Evolutionary conservation across 1,139 yeast species (phyloP), one percentile per base, ranked within the genome.

Genomic region (Torulaspora pretoriensis): DNA sequence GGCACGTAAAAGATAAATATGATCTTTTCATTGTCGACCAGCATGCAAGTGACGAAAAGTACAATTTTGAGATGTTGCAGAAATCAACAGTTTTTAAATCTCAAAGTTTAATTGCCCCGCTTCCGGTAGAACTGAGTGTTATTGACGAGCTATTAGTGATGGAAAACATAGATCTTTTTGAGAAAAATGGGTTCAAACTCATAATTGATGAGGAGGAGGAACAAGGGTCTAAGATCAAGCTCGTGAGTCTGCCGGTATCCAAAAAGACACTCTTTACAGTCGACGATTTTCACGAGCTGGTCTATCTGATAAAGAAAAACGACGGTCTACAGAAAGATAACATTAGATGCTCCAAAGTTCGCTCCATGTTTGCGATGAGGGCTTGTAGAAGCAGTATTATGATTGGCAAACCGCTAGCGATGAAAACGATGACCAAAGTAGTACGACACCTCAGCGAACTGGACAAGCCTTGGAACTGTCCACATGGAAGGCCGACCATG

Each of bases 381-480:
- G 97, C 99, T 0, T 92, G 99, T 61, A 72, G 98, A 40, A 80
- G 81, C 46, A 87, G 96, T 53, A 87, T 90, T 23, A 94, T 92
- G 99, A 80, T 92, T 41, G 99, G 99, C 0, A 83, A 78, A 52
- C 75, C 83, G 1, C 68, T 92, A 39, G 73, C 71, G 4, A 56
- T 48, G 19, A 67, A 64, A 8, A 75, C 78, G 6, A 94, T 94
- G 99, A 61, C 65, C 2, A 68, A 63, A 36, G 80, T 92, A 1
- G 90, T 92, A 2, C 63, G 68, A 25, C 77, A 89, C 56, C 68
- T 94, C 46, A 79, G 94, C 16, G 68, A 65, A 0, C 69, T 94
- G 30, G 92, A 89, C 51, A 87, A 87, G 59, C 99, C 99, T 0
- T 94, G 98, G 98, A 92, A 90, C 60, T 92, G 99, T 64, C 99